Conservation (phyloP, 75 land plant species). For the Picea glauca region DNA sequence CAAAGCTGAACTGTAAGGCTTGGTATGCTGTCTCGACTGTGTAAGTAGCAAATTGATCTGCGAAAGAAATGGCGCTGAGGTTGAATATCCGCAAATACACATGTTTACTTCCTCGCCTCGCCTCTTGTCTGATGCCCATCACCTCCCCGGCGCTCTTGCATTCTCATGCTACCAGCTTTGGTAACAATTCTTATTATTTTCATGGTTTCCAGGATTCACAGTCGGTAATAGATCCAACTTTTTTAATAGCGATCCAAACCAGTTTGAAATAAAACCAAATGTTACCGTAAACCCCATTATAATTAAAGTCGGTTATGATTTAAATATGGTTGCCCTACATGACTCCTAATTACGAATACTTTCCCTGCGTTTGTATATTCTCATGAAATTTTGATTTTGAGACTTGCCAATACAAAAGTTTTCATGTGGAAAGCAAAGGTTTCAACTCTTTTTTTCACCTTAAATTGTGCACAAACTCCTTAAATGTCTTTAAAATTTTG, state of each 20-base stretch:
- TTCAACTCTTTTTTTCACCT: too few species aligned
- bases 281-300: too few species aligned
- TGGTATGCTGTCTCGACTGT: not conserved
- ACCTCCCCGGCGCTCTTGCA: conserved; percentile 23
- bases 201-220: not conserved
- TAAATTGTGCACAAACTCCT: too few species aligned
- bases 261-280: not conserved
- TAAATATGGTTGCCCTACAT: too few species aligned
- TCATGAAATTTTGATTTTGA: too few species aligned
- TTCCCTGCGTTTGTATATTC: too few species aligned
- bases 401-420: too few species aligned
- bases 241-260: not conserved
- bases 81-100: not conserved
- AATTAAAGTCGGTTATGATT: too few species aligned
- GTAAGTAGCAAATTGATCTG: not conserved
- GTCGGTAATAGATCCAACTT: not conserved
- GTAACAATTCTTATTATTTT: conserved; percentile 18
- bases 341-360: too few species aligned
- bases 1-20: too few species aligned
- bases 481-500: not conserved
- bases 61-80: conserved; percentile 8
- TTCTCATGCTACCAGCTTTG: conserved; percentile 67
- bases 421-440: too few species aligned
- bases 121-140: not conserved
- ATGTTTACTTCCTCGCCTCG: not conserved